Conservation (phyloP, 1,139 yeast genomes). For the Candida tropicalis region DNA sequence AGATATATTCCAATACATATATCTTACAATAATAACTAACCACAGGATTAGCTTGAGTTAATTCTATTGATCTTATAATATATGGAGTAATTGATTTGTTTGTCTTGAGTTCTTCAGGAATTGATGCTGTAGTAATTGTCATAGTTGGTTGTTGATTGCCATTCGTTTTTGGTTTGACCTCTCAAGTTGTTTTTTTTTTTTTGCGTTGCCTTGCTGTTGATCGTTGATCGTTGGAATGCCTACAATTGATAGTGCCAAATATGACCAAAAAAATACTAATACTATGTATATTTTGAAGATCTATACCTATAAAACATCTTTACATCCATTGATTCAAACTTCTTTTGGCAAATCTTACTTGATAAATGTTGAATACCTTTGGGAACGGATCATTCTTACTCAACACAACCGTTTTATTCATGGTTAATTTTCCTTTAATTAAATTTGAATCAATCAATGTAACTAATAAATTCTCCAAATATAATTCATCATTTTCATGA, state of each 20-base stretch:
- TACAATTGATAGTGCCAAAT: constrained; percentile 2
- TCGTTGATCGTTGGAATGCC: no score
- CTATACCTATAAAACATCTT: not conserved
- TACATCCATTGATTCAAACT: constrained; percentile 16
- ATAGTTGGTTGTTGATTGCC: constrained; percentile 9
- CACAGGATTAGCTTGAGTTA: constrained; percentile 52
- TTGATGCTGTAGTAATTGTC: constrained; percentile 19
- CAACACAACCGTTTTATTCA: constrained; percentile 47
- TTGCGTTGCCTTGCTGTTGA: no score
- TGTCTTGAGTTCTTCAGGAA: constrained; percentile 32
- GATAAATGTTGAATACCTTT: constrained; percentile 33
- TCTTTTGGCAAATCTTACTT: constrained; percentile 10
- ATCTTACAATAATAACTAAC: constrained; percentile 59
- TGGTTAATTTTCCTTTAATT: constrained; percentile 54
- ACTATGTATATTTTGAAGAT: no score
- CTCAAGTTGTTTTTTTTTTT: no score
- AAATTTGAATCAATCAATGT: constrained; percentile 55
- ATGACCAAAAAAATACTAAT: no score
- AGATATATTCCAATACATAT: constrained; percentile 68
- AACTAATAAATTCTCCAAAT: constrained; percentile 51
- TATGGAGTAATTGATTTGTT: constrained; percentile 47
- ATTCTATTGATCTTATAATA: constrained; percentile 52
- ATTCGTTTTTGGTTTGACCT: not conserved
- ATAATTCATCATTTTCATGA: constrained; percentile 25
- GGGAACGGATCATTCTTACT: constrained; percentile 58